Evolutionary conservation across 2,329 filamentous ascomycete genomes (phyloP).

Genomic region (Fusarium keratoplasticum): DNA sequence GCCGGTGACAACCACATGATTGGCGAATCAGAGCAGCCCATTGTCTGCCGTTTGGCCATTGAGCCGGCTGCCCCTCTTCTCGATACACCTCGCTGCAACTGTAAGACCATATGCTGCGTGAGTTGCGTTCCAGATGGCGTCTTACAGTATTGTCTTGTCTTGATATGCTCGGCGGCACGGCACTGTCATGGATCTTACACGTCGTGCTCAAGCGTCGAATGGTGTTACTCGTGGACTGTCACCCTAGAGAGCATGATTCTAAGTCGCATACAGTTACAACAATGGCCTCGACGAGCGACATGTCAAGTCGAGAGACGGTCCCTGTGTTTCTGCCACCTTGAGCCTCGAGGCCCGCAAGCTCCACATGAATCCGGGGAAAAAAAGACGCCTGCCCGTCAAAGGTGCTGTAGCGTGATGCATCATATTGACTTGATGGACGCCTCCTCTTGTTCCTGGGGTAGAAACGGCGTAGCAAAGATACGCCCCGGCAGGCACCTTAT

Average conservation of each 20-base stretch:
- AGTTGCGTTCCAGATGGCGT: conserved; percentile 31
- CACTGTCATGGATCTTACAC: conserved; percentile 4
- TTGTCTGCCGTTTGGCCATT: conserved; percentile 16
- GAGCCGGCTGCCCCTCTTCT: conserved; percentile 18
- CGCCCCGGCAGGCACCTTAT: conserved; percentile 21
- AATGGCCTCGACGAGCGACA: conserved; percentile 3
- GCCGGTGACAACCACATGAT: conserved; percentile 21
- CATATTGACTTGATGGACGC: conserved; percentile 3
- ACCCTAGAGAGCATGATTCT: neutral
- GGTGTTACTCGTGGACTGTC: conserved; percentile 8
- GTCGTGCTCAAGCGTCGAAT: conserved; percentile 16
- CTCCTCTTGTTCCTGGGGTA: conserved; percentile 17
- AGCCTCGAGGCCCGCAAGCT: conserved; percentile 5
- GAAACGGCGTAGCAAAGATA: conserved; percentile 21
- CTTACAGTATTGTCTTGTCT: conserved; percentile 10
- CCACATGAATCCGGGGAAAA: conserved; percentile 25
- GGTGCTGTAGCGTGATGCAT: conserved; percentile 26
- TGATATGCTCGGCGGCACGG: conserved; percentile 1
- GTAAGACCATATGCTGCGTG: conserved; percentile 17
- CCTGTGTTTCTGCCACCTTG: conserved; percentile 6
- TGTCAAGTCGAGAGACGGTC: conserved; percentile 1
- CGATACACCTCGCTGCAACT: neutral
- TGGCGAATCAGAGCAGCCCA: conserved; percentile 14
- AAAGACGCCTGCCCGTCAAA: conserved; percentile 12
- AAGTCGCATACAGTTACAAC: conserved; percentile 12